phyloP scores from a whole-genome alignment of 164 flowering plant species.

The Vitis vinifera region DNA sequence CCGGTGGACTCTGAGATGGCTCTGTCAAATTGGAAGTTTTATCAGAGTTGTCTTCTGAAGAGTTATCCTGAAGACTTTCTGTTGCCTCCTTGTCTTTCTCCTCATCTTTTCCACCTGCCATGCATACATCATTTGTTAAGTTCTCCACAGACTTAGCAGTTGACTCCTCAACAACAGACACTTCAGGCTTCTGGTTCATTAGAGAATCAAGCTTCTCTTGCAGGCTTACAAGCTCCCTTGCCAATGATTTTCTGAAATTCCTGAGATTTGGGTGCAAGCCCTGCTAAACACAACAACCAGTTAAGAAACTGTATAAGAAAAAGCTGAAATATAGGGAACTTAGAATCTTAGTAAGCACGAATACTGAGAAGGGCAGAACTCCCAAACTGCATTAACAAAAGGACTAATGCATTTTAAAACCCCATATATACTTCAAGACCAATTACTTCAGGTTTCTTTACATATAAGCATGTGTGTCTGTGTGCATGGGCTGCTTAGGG shows the following conservation, averaged over 20 bases:
- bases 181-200: conserved; percentile 3
- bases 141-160: neutral
- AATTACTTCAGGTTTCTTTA: too few species aligned
- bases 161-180: neutral
- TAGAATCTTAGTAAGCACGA: too few species aligned
- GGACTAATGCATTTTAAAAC: too few species aligned
- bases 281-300: conserved; percentile 26
- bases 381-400: too few species aligned
- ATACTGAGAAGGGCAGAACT: too few species aligned
- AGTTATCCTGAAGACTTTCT: neutral
- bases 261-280: conserved; percentile 59
- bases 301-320: neutral
- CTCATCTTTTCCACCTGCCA: too few species aligned
- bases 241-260: conserved; percentile 66
- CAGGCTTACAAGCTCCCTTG: conserved; percentile 61
- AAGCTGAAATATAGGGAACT: neutral
- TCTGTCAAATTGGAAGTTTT: neutral
- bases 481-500: too few species aligned
- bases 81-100: neutral
- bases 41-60: neutral
- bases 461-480: too few species aligned
- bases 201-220: conserved; percentile 68
- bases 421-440: too few species aligned
- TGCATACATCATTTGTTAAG: neutral
- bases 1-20: neutral